Evolutionary conservation across 441 rosid genomes (phyloP).

Genomic region (Jatropha podagrica): DNA sequence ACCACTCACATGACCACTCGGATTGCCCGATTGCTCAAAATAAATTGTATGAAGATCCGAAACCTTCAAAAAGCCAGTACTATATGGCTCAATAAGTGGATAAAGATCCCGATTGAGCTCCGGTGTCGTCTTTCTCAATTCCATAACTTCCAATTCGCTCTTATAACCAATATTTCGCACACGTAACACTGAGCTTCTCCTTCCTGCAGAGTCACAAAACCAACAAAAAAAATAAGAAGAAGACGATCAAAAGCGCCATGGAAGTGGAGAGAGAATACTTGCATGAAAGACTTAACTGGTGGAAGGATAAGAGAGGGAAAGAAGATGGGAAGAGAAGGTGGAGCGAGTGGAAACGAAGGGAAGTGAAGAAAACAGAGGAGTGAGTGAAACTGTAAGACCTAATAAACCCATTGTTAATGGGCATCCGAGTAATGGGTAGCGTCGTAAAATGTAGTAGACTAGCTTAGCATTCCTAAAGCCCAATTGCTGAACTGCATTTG

Average conservation of each 20-base stretch:
- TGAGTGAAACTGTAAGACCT: slow-evolving; percentile 8
- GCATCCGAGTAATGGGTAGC: slow-evolving; percentile 1
- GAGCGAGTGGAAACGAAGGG: neutral
- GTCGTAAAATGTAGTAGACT: no score
- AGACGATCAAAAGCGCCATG: neutral
- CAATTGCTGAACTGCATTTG: neutral
- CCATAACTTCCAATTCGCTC: slow-evolving; percentile 44
- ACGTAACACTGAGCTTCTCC: slow-evolving; percentile 20
- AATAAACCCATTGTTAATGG: slow-evolving; percentile 17
- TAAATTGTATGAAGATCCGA: slow-evolving; percentile 72
- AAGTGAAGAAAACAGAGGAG: neutral
- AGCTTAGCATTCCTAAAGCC: slow-evolving; percentile 9
- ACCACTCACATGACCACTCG: slow-evolving; percentile 71
- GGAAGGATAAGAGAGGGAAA: slow-evolving; percentile 10
- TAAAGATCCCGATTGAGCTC: slow-evolving; percentile 51
- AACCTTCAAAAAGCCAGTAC: slow-evolving; percentile 67
- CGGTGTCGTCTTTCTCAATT: slow-evolving; percentile 34
- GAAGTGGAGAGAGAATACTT: neutral
- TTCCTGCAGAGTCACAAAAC: slow-evolving; percentile 23
- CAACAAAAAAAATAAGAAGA: neutral
- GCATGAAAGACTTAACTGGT: slow-evolving; percentile 1
- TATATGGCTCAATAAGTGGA: slow-evolving; percentile 65
- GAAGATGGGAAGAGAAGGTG: neutral
- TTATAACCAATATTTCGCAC: slow-evolving; percentile 29
- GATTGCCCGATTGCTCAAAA: slow-evolving; percentile 94